Evolutionary conservation across 2,329 filamentous ascomycete genomes (phyloP).

Genomic region (Bipolaris bicolor): DNA sequence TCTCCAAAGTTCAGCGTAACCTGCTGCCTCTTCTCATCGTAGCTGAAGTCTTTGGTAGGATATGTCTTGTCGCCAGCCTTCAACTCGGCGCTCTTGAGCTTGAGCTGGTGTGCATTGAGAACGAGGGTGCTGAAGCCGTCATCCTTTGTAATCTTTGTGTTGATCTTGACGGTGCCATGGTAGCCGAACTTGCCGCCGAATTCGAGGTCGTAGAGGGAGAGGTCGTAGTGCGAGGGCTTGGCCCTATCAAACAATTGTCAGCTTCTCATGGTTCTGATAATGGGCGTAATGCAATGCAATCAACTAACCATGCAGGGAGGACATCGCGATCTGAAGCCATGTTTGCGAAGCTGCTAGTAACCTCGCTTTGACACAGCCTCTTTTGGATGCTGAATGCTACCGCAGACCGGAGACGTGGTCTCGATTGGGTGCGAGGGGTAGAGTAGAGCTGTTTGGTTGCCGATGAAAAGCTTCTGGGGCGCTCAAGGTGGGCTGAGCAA

Average conservation of each 20-base stretch:
- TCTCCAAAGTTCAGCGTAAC: constrained; percentile 78
- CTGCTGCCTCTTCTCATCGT: constrained; percentile 84
- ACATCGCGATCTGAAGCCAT: constrained; percentile 57
- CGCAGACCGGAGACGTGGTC: constrained; percentile 22
- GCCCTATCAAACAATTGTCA: constrained; percentile 58
- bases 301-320: constrained; percentile 52
- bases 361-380: constrained; percentile 42
- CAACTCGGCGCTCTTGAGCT: constrained; percentile 72
- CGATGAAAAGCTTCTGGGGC: constrained; percentile 26
- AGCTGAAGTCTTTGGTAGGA: constrained; percentile 71
- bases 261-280: background rate
- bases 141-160: constrained; percentile 71
- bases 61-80: constrained; percentile 62
- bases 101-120: constrained; percentile 85
- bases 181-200: constrained; percentile 76
- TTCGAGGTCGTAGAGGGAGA: constrained; percentile 82
- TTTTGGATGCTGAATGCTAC: constrained; percentile 26
- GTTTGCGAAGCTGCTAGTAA: constrained; percentile 40
- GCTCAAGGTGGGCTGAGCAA: constrained; percentile 12
- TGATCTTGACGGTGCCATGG: constrained; percentile 83
- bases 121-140: constrained; percentile 72
- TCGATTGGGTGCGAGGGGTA: constrained; percentile 25
- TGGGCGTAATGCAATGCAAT: background rate
- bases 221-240: constrained; percentile 83
- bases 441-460: constrained; percentile 26